Base-by-base conservation (phyloP, 306 rosid genomes). In the Vigna angularis region DNA sequence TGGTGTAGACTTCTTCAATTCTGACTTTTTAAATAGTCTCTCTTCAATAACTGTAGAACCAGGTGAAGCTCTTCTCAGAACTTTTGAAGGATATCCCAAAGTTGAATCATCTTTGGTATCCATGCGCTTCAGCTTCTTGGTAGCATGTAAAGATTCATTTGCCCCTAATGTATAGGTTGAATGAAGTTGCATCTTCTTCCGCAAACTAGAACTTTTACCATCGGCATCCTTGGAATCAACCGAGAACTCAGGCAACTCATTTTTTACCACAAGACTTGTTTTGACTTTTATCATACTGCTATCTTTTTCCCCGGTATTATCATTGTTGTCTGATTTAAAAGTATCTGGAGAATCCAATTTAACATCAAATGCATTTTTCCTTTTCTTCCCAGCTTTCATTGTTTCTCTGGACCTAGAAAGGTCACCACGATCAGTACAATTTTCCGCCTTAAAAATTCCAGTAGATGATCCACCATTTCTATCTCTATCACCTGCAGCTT, bases 41-140 rank as follows among this genome's bases (percentile, higher is more conserved):
- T 83, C 85, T 48, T 87, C 92, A 36, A 81, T 83, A 78, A 58
- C 82, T 71, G 53, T 44, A 78, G 90, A 70, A 75, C 80, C 72
- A 58, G 89, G 86, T 9, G 86, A 85, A 53, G 67, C 77, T 48
- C 74, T 78, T 87, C 79, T 90, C 48, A 64, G 56, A 66, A 57
- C 85, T 86, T 87, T 91, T 11, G 81, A 50, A 32, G 78, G 76
- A 73, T 85, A 74, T 70, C 87, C 85, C 61, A 45, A 68, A 18
- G 77, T 18, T 65, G 71, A 9, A 75, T 66, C 83, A 47, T 89
- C 91, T 47, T 87, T 83, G 18, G 86, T 50, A 51, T 90, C 93
- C 56, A 68, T 73, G 30, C 30, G 81, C 83, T 85, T 93, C 63
- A 81, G 79, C 84, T 86, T 96, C 86, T 90, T 93, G 63, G 89